These are phyloP conservation scores for Komagataella ulmi DNA, from an alignment of 805 yeast species.

Conservation along the genomic window DNA sequence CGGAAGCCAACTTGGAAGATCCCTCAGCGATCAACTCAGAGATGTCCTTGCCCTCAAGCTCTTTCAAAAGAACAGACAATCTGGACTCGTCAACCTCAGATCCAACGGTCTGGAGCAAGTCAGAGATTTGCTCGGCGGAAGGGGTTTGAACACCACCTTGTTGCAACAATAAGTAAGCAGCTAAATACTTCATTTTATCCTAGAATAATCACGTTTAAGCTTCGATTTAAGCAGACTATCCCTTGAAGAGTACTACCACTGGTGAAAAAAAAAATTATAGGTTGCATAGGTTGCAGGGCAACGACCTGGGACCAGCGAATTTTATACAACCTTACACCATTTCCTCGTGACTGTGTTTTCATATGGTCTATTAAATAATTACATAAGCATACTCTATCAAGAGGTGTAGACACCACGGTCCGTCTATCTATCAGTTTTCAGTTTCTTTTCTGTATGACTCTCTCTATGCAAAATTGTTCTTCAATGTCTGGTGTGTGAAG, in stretches of 20 bases:
- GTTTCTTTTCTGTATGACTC: not conserved
- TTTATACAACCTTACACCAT: not conserved
- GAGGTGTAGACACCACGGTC: not conserved
- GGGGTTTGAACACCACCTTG: constrained; percentile 95
- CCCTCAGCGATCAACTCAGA: constrained; percentile 90
- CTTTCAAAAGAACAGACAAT: constrained; percentile 64
- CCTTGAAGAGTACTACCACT: constrained; percentile 25
- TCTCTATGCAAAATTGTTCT: constrained; percentile 13
- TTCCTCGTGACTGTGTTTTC: constrained; percentile 1
- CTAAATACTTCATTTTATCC: constrained; percentile 79
- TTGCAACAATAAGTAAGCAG: constrained; percentile 97
- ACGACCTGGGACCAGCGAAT: not conserved
- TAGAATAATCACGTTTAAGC: constrained; percentile 78
- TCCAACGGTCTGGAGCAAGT: constrained; percentile 65
- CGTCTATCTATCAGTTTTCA: not conserved
- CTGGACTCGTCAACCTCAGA: constrained; percentile 86
- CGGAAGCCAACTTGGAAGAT: constrained; percentile 90
- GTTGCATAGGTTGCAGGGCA: not conserved
- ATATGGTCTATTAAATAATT: too few relatives aligned
- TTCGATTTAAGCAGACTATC: constrained; percentile 59
- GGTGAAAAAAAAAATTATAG: constrained; percentile 2
- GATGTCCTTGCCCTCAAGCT: constrained; percentile 88
- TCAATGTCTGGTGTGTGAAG: constrained; percentile 58
- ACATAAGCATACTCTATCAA: not conserved
- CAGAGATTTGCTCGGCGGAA: constrained; percentile 62